These are phyloP conservation scores for Talaromyces trachyspermus DNA, from an alignment of 495 filamentous ascomycete genomes.

Conservation along the genomic window DNA sequence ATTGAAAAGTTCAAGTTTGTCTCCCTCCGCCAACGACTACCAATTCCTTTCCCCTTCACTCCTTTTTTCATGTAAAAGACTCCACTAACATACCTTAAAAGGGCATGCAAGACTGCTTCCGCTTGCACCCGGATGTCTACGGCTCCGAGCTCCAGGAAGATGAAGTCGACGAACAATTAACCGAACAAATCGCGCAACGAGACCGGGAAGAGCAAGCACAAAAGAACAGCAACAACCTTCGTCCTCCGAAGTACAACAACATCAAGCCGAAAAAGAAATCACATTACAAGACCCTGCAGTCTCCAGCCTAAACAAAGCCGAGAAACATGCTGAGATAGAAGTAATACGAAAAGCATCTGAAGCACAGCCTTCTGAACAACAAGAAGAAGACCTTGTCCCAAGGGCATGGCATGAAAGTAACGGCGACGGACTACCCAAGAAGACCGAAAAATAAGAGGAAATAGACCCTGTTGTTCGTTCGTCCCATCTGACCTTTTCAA, in stretches of 20 bases:
- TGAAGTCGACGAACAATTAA: conserved; percentile 40
- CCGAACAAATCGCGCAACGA: conserved; percentile 10
- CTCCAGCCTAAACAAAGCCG: conserved; percentile 4
- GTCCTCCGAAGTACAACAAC: conserved; percentile 3
- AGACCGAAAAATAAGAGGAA: conserved; percentile 23
- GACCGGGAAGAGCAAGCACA: conserved; percentile 9
- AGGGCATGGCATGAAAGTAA: conserved; percentile 46
- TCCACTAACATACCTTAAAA: conserved; percentile 33
- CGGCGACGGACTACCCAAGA: conserved; percentile 14
- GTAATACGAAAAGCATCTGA: conserved; percentile 4
- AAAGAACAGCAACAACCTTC: conserved; percentile 4
- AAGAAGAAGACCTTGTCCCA: conserved; percentile 34
- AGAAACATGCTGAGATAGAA: conserved; percentile 10
- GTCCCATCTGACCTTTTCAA: too few relatives aligned
- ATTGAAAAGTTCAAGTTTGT: conserved; percentile 95
- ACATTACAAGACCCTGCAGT: conserved; percentile 10
- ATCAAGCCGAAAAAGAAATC: conserved; percentile 6
- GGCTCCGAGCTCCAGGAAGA: conserved; percentile 83
- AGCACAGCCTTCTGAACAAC: background rate
- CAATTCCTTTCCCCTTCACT: background rate
- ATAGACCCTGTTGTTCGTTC: background rate
- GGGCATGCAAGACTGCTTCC: conserved; percentile 96
- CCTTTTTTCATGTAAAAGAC: too few relatives aligned
- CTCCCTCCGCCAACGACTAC: background rate
- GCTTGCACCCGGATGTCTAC: conserved; percentile 83